A percentile compares a stretch with the other conserved stretches of the same genome.
These are phyloP conservation scores for Trifolium pratense DNA, from an alignment of 306 rosid genomes.

Conservation along the genomic window DNA sequence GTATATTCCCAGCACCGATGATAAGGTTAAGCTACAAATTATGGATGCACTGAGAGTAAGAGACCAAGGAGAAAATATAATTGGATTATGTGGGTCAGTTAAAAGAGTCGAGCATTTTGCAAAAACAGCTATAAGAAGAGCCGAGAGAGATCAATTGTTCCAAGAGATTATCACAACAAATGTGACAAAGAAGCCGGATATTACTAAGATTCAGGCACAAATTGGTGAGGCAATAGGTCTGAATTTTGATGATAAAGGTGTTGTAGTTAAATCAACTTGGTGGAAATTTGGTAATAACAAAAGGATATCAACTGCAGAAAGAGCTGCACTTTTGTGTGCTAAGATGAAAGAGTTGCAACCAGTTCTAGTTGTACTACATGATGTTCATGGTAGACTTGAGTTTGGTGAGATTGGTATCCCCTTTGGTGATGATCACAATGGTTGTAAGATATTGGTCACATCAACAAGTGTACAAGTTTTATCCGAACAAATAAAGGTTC, in stretches of 20 bases:
- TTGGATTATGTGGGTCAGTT: background rate
- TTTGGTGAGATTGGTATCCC: constrained; percentile 3
- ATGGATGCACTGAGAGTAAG: background rate
- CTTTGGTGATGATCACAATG: background rate
- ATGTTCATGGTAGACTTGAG: background rate
- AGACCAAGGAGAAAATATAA: background rate
- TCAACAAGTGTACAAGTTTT: background rate
- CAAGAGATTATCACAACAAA: background rate
- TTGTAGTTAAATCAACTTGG: background rate
- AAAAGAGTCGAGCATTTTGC: background rate
- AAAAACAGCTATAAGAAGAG: background rate
- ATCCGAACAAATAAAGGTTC: background rate
- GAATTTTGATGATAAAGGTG: background rate
- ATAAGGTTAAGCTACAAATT: background rate
- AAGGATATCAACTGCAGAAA: background rate
- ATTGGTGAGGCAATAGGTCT: constrained; percentile 20
- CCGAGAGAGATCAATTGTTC: background rate
- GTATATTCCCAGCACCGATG: background rate
- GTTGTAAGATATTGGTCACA: constrained; percentile 4
- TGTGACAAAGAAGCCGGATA: background rate
- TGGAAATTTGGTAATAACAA: background rate
- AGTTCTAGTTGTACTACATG: constrained; percentile 1
- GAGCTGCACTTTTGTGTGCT: background rate
- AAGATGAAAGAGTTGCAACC: constrained; percentile 14
- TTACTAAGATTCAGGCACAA: background rate